Conservation (phyloP, 352 stramenopile species). For the Pelagophyceae sp. region DNA sequence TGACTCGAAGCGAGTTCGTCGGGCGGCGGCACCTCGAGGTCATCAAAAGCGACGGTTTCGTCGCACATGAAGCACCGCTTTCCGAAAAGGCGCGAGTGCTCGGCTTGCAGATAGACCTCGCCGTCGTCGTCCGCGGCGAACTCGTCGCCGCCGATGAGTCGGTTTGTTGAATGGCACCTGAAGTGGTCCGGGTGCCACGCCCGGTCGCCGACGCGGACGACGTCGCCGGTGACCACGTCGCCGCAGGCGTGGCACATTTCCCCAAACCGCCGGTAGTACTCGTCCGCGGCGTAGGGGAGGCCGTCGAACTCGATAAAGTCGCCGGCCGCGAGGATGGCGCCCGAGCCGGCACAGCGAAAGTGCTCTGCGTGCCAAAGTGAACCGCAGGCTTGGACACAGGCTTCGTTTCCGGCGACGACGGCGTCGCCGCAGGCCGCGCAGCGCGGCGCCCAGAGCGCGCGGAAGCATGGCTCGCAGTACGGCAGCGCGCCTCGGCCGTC, state of each 20-base stretch:
- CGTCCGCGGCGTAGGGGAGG: constrained; percentile 22
- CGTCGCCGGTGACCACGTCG: constrained; percentile 25
- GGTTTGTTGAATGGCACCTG: constrained; percentile 22
- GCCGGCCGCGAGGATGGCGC: constrained; percentile 1
- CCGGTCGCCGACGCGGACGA: constrained; percentile 22
- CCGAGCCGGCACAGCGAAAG: constrained; percentile 26
- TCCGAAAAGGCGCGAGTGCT: constrained; percentile 13
- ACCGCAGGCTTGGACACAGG: constrained; percentile 24
- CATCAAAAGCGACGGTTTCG: background rate
- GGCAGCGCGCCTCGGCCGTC: constrained; percentile 23
- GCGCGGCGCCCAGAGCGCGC: constrained; percentile 8
- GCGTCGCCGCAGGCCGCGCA: constrained; percentile 25
- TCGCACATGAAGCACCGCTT: constrained; percentile 14
- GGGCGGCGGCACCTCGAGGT: background rate
- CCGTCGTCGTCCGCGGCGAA: constrained; percentile 23
- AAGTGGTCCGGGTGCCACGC: constrained; percentile 32
- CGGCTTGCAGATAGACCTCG: constrained; percentile 17
- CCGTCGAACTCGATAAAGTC: constrained; percentile 27
- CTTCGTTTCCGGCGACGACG: constrained; percentile 17
- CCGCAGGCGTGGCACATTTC: constrained; percentile 28
- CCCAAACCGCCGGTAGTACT: constrained; percentile 27
- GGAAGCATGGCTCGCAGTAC: constrained; percentile 24
- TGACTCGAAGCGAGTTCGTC: too few relatives aligned
- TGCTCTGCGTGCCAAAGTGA: constrained; percentile 27
- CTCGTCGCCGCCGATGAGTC: constrained; percentile 18